A percentile compares a stretch with the other conserved stretches of the same genome.
phyloP scores from a whole-genome alignment of 768 basidiomycete species.

The Hysterangium stoloniferum region DNA sequence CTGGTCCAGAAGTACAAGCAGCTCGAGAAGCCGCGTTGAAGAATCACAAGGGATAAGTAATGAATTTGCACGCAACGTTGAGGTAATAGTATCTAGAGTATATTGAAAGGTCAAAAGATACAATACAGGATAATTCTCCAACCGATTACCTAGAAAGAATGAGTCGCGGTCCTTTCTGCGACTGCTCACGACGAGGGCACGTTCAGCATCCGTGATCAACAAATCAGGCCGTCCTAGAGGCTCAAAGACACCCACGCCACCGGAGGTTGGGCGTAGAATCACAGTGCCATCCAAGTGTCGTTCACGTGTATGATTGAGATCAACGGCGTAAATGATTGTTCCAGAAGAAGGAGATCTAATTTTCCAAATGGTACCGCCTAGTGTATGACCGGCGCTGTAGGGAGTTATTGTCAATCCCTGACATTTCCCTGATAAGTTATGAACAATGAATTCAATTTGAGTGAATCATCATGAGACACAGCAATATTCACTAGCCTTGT shows the following conservation, averaged over 20 bases:
- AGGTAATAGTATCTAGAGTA: slow-evolving; percentile 84
- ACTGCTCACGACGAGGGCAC: slow-evolving; percentile 74
- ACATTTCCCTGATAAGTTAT: slow-evolving; percentile 58
- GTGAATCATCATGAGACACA: neutral
- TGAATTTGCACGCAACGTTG: slow-evolving; percentile 76
- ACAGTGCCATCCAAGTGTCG: slow-evolving; percentile 93
- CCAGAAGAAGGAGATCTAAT: slow-evolving; percentile 96
- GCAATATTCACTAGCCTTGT: slow-evolving; percentile 53
- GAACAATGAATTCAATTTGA: neutral
- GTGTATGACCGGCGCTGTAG: slow-evolving; percentile 88
- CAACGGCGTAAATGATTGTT: slow-evolving; percentile 90
- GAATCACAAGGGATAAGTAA: slow-evolving; percentile 89
- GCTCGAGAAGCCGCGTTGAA: slow-evolving; percentile 88
- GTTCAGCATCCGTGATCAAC: slow-evolving; percentile 87
- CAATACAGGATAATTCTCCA: neutral
- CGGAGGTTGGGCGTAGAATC: slow-evolving; percentile 53
- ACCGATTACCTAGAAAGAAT: slow-evolving; percentile 60
- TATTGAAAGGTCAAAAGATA: too few species aligned
- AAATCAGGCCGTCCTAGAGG: slow-evolving; percentile 85
- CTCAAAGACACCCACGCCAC: slow-evolving; percentile 65
- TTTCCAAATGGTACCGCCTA: slow-evolving; percentile 98
- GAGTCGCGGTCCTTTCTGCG: slow-evolving; percentile 87
- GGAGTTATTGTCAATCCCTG: slow-evolving; percentile 92
- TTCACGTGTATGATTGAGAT: slow-evolving; percentile 94
- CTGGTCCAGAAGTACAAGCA: slow-evolving; percentile 93